Evolutionary conservation across 257 asterid species (phyloP).

Genomic region (Solanum pinnatisectum): DNA sequence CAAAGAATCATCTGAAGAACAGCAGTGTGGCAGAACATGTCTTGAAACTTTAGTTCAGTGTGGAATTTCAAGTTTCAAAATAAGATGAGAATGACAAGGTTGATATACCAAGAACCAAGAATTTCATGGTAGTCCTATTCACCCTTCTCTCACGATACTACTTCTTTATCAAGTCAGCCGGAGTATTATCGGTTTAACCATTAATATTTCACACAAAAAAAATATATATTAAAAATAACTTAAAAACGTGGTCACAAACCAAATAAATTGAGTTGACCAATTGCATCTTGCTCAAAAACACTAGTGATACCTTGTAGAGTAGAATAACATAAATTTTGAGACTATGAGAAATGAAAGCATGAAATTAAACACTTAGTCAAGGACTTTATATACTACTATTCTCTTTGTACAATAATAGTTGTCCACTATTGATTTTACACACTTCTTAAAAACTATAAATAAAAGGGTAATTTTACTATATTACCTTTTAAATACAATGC

Average conservation of each 20-base stretch:
- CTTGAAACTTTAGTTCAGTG: background rate
- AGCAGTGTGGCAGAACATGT: background rate
- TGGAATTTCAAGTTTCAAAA: background rate
- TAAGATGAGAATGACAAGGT: background rate
- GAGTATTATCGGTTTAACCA: background rate
- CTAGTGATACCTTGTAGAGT: background rate
- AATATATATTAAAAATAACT: background rate
- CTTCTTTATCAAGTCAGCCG: background rate
- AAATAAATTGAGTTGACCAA: background rate
- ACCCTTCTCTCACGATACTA: background rate
- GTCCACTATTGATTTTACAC: too few relatives aligned
- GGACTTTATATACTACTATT: too few relatives aligned
- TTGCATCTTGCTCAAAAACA: background rate
- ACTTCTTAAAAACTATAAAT: too few relatives aligned
- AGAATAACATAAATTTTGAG: background rate
- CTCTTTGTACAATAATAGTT: too few relatives aligned
- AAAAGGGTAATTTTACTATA: too few relatives aligned
- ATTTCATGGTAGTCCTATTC: background rate
- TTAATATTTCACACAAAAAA: background rate
- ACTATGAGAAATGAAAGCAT: background rate
- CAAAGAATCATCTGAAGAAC: background rate
- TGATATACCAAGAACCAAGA: background rate
- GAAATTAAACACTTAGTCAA: background rate
- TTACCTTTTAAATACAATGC: too few relatives aligned
- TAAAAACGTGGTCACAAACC: too few relatives aligned